A percentile compares a stretch with the other conserved stretches of the same genome.
These are phyloP conservation scores for Polysphondylium violaceum DNA, from an alignment of 78 protist species.

Conservation along the genomic window DNA sequence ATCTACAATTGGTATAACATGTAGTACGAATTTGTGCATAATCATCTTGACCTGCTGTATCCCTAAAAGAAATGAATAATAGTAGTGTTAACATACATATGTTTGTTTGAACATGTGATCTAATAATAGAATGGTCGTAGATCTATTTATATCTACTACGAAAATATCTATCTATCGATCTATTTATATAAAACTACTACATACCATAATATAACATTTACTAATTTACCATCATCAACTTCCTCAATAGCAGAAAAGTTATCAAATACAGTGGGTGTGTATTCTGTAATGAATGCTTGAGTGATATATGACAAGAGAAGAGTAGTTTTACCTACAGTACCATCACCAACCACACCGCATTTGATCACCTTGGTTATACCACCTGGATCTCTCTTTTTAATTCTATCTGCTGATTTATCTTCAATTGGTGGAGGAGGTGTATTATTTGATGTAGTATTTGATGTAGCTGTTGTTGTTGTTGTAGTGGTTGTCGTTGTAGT, in stretches of 20 bases:
- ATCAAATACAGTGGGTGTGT: slow-evolving; percentile 82
- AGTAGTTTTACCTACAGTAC: slow-evolving; percentile 78
- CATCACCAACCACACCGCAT: slow-evolving; percentile 46
- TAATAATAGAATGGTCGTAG: too few relatives aligned
- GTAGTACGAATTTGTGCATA: slow-evolving; percentile 81
- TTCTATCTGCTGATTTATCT: slow-evolving; percentile 72
- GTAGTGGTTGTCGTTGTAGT: slow-evolving; percentile 48
- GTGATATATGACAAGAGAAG: slow-evolving; percentile 77
- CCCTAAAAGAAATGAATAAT: too few relatives aligned
- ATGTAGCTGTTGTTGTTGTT: slow-evolving; percentile 1
- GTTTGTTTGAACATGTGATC: too few relatives aligned
- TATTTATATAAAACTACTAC: too few relatives aligned
- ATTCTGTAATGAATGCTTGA: slow-evolving; percentile 83
- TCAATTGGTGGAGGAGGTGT: slow-evolving; percentile 7
- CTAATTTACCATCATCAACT: slow-evolving; percentile 81
- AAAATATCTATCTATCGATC: too few relatives aligned
- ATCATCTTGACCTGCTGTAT: slow-evolving; percentile 85
- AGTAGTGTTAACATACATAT: too few relatives aligned
- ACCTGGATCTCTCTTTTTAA: slow-evolving; percentile 83
- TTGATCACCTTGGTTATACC: slow-evolving; percentile 74
- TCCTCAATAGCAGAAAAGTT: slow-evolving; percentile 86
- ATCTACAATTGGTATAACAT: slow-evolving; percentile 81
- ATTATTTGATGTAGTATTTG: not conserved
- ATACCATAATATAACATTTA: slow-evolving; percentile 84
- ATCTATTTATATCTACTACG: too few relatives aligned